These are phyloP conservation scores for Pichia sp. DNA, from an alignment of 1,139 yeast genomes.

Conservation along the genomic window DNA sequence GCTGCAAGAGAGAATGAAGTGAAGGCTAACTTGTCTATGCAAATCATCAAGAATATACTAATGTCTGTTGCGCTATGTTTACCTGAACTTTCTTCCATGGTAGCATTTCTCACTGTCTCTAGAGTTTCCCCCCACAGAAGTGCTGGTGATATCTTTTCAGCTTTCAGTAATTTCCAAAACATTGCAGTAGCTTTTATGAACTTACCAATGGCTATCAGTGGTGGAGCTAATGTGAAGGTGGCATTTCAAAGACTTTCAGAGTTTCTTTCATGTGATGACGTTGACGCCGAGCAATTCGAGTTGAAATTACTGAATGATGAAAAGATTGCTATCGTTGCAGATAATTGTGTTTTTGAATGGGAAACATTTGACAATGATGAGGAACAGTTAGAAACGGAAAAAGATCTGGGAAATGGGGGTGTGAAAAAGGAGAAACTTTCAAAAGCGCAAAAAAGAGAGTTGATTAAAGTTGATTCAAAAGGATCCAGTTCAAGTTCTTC, in stretches of 20 bases:
- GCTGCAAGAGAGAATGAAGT: slow-evolving; percentile 41
- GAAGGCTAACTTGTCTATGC: slow-evolving; percentile 39
- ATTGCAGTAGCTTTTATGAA: slow-evolving; percentile 50
- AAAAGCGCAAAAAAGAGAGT: not conserved
- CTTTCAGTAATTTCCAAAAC: slow-evolving; percentile 70
- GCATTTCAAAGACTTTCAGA: slow-evolving; percentile 42
- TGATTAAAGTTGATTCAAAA: not conserved
- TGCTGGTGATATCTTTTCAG: slow-evolving; percentile 73
- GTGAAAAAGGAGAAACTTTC: not conserved
- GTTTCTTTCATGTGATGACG: slow-evolving; percentile 31
- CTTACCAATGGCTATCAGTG: slow-evolving; percentile 57
- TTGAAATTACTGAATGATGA: slow-evolving; percentile 15
- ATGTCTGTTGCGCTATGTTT: slow-evolving; percentile 43
- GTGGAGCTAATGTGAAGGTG: slow-evolving; percentile 45
- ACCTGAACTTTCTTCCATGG: slow-evolving; percentile 45
- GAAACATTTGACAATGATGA: slow-evolving; percentile 37
- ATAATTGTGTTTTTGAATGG: slow-evolving; percentile 44
- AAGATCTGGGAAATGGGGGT: not conserved
- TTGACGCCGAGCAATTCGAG: slow-evolving; percentile 11
- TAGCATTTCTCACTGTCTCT: slow-evolving; percentile 66
- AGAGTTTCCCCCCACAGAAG: slow-evolving; percentile 45
- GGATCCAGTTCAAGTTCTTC: not conserved
- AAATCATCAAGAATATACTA: slow-evolving; percentile 39
- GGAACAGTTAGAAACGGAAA: not conserved
- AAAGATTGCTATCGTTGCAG: slow-evolving; percentile 34